Conservation (phyloP, 352 stramenopile genomes). For the Phytophthora sojae region DNA sequence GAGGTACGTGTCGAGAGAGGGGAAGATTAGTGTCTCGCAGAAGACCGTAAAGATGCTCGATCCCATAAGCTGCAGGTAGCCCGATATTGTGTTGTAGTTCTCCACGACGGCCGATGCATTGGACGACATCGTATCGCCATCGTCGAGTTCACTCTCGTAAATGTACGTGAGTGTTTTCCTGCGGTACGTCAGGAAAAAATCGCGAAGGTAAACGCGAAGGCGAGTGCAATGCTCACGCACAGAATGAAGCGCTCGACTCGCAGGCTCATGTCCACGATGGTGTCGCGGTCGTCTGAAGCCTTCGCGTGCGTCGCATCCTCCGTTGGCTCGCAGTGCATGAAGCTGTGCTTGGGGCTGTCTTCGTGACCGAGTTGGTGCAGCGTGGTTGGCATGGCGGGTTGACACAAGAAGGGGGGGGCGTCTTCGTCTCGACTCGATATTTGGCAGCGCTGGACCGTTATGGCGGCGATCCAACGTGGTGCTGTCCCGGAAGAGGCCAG, state of each 20-base stretch:
- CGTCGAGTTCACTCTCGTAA: constrained; percentile 23
- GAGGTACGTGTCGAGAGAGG: constrained; percentile 63
- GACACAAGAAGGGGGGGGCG: no score
- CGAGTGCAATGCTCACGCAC: constrained; percentile 43
- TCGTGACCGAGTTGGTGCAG: no score
- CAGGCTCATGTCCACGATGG: constrained; percentile 67
- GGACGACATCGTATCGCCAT: constrained; percentile 27
- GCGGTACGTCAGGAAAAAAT: constrained; percentile 42
- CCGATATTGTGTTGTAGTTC: constrained; percentile 59
- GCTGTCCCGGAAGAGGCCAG: no score
- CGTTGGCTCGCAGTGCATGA: constrained; percentile 9
- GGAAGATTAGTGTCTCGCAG: constrained; percentile 66
- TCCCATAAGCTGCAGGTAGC: constrained; percentile 51
- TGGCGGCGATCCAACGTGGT: no score
- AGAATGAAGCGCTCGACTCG: constrained; percentile 51
- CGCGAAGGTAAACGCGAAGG: constrained; percentile 50
- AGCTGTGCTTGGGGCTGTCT: constrained; percentile 16
- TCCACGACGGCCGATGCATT: constrained; percentile 41
- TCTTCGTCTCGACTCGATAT: no score
- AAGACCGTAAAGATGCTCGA: constrained; percentile 66
- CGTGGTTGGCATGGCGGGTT: no score
- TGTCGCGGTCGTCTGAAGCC: constrained; percentile 55
- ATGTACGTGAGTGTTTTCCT: constrained; percentile 43
- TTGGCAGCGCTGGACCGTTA: no score
- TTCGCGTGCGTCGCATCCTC: constrained; percentile 46